A percentile compares a stretch with the other conserved stretches of the same genome.
These are phyloP conservation scores for Solanum habrochaites DNA, from an alignment of 257 asterid genomes.

Conservation along the genomic window DNA sequence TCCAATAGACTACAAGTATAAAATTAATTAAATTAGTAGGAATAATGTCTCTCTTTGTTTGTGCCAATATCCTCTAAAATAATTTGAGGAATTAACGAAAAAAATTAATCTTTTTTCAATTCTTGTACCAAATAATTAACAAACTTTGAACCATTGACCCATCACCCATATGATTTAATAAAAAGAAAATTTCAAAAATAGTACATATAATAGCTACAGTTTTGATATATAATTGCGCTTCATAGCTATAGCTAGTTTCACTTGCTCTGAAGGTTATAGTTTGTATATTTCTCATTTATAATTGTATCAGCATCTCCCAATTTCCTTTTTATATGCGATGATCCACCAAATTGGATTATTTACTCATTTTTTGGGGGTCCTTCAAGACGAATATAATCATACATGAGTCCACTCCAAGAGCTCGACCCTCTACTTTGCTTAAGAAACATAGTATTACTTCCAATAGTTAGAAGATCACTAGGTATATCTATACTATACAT, in stretches of 20 bases:
- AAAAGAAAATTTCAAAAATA: neutral
- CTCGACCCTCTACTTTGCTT: slow-evolving; percentile 12
- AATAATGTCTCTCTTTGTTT: neutral
- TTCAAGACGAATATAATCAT: slow-evolving; percentile 42
- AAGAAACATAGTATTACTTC: slow-evolving; percentile 29
- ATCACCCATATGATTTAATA: neutral
- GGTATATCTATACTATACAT: slow-evolving; percentile 12
- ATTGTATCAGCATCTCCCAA: neutral
- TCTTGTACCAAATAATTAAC: neutral
- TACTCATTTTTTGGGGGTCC: neutral
- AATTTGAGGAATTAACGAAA: neutral
- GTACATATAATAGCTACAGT: neutral
- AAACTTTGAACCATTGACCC: neutral
- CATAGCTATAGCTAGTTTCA: too few relatives aligned
- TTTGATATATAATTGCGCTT: too few relatives aligned
- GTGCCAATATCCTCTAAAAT: neutral
- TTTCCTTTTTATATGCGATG: neutral
- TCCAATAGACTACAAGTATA: neutral
- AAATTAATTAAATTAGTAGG: neutral
- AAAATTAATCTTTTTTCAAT: neutral
- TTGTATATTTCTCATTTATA: neutral
- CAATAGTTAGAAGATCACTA: slow-evolving; percentile 12
- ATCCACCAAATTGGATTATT: neutral
- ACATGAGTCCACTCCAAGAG: slow-evolving; percentile 30
- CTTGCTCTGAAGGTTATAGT: too few relatives aligned